Conservation (phyloP, 495 filamentous ascomycete species). For the Astrocystis sublimbata region DNA sequence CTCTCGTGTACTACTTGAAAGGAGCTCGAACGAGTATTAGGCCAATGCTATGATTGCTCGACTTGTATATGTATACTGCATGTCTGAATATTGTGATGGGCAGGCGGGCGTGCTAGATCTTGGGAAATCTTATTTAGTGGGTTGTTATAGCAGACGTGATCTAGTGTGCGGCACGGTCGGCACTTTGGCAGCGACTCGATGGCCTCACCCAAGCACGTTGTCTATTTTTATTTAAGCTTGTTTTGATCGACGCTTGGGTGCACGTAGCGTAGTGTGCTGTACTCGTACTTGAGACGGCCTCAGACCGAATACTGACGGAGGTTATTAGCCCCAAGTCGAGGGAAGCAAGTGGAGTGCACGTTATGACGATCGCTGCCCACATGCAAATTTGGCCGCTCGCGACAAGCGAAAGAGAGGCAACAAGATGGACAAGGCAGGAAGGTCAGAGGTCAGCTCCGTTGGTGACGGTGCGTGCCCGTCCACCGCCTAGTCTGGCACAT, state of each 20-base stretch:
- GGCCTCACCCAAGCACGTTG: neutral
- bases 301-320: neutral
- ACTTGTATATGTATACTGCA: too few relatives aligned
- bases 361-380: neutral
- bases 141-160: neutral
- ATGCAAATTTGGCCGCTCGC: neutral
- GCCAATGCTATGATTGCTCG: too few relatives aligned
- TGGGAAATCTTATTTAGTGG: conserved; percentile 16
- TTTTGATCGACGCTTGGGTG: conserved; percentile 4
- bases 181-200: neutral
- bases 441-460: neutral
- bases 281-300: neutral
- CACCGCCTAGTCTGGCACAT: neutral
- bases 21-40: too few relatives aligned
- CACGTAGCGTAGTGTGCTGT: neutral
- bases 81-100: too few relatives aligned
- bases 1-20: too few relatives aligned
- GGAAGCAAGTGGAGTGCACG: neutral
- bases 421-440: neutral
- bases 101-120: neutral
- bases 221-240: conserved; percentile 10
- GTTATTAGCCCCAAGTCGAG: too few relatives aligned
- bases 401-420: neutral
- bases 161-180: conserved; percentile 9
- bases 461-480: neutral